These are phyloP conservation scores for Rhodotorula mucilaginosa DNA, from an alignment of 1,284 basidiomycete species.

Conservation along the genomic window DNA sequence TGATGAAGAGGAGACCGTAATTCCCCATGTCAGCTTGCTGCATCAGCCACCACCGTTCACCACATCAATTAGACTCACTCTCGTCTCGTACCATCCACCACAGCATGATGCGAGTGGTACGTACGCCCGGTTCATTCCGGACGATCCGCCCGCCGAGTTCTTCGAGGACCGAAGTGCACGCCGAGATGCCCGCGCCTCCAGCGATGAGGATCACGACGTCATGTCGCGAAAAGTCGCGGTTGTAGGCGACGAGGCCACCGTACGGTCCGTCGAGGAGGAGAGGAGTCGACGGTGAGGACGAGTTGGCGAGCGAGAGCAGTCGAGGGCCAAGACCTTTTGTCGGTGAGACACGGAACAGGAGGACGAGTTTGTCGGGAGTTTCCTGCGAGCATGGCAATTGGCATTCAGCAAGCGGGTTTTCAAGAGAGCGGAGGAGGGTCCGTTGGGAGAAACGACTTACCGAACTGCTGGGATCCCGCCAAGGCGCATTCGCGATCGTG, in stretches of 20 bases:
- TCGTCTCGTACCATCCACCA: constrained; percentile 35
- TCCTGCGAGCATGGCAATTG: not conserved
- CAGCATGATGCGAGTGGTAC: constrained; percentile 25
- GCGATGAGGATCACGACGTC: constrained; percentile 51
- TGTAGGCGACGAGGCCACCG: constrained; percentile 45
- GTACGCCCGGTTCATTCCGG: constrained; percentile 37
- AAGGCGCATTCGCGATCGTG: constrained; percentile 50
- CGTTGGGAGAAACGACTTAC: constrained; percentile 1
- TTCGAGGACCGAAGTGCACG: constrained; percentile 32
- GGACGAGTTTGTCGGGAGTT: constrained; percentile 14
- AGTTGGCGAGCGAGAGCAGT: constrained; percentile 23
- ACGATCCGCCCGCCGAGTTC: constrained; percentile 28
- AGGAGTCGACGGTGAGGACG: constrained; percentile 24
- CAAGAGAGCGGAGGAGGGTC: not conserved
- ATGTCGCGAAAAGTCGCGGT: constrained; percentile 46
- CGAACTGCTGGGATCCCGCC: constrained; percentile 27
- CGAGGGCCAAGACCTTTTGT: constrained; percentile 24
- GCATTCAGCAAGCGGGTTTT: not conserved
- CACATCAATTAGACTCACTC: too few species aligned
- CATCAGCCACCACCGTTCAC: too few species aligned
- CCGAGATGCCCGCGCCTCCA: constrained; percentile 50
- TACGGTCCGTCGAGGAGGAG: constrained; percentile 54
- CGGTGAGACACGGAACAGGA: constrained; percentile 28
- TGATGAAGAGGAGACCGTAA: not conserved
- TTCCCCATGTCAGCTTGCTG: too few species aligned